Evolutionary conservation across 768 basidiomycete genomes (phyloP).

Genomic region (Russula abietina): DNA sequence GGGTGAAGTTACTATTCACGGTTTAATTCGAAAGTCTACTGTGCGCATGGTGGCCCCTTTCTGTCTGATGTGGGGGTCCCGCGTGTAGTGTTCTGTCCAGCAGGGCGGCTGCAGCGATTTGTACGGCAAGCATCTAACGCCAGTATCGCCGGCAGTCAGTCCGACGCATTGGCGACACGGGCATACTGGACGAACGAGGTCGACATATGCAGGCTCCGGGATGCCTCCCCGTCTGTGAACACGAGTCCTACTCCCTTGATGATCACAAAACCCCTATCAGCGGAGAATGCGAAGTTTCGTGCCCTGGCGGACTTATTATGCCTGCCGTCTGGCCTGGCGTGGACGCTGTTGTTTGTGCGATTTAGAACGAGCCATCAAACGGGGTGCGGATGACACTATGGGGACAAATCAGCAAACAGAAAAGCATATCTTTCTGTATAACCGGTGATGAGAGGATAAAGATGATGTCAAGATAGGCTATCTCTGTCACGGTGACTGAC

Average conservation of each 20-base stretch:
- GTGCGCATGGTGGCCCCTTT: constrained; percentile 7
- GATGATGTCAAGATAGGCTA: neutral
- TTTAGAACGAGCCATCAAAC: neutral
- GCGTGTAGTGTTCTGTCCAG: constrained; percentile 1
- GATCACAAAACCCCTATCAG: constrained; percentile 14
- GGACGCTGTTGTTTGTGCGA: neutral
- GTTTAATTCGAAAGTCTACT: neutral
- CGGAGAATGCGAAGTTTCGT: constrained; percentile 3
- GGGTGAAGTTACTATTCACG: constrained; percentile 3
- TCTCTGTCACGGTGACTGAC: neutral
- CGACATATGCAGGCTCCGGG: neutral
- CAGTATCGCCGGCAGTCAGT: neutral
- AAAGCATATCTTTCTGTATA: neutral
- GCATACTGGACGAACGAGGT: constrained; percentile 8
- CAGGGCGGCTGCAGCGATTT: neutral
- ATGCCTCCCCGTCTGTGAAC: neutral
- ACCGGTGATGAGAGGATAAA: neutral
- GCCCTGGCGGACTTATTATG: constrained; percentile 4
- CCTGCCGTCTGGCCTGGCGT: neutral
- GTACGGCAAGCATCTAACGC: neutral
- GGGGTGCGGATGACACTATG: constrained; percentile 16
- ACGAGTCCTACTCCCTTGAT: constrained; percentile 2
- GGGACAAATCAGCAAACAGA: neutral
- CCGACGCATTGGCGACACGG: constrained; percentile 4
- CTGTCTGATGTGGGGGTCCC: constrained; percentile 6